Base-by-base conservation (phyloP, 2,329 filamentous ascomycete genomes). In the Pestalotiopsis sp. region DNA sequence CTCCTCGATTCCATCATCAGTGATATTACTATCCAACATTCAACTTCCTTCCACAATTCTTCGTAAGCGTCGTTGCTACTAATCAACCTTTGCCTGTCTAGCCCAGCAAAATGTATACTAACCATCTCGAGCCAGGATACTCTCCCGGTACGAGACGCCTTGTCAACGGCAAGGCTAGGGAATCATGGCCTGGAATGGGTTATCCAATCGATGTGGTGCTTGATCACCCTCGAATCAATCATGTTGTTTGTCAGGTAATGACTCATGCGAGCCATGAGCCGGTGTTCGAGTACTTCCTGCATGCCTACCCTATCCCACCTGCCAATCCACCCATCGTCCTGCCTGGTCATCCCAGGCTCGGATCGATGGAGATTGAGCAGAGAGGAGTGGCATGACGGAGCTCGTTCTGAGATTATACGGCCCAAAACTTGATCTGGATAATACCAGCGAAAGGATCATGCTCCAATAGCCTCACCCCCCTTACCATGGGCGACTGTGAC, bases 371-470 rank as follows among this genome's bases (percentile, higher is more conserved):
- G 68, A 68, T 52, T 17, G 5, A 31, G 9, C 52, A 27, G 23
- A 65, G 45, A 23, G 41, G 27, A 61, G 63, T 52, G 36, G 45
- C 61, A 65, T 67, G 74, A 65, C 73, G 69, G 75, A 76, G 72
- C 74, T 76, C 74, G 77, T 76, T 78, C 89, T 94, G 91, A 95
- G 92, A 96, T 90, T 90, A 96, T 92, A 96, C 93, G 93, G 94
- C 91, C 86, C 5, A 45, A 84, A 94, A 95, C 93, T 95, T 95
- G 93, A 95, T 95, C 93, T 94, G 92, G 94, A 95, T 95, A 95
- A 96, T 96, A 94, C 94, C 92, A 94, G 94, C 94, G 94, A 94
- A 96, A 97, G 94, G 92, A 97, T 96, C 94, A 97, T 97, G 94
- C 93, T 88, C 88, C 87, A 84, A 73, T 73, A 57, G 52, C 45